These are phyloP conservation scores for Ganoderma leucocontextum DNA, from an alignment of 1,284 basidiomycete species.

Conservation along the genomic window DNA sequence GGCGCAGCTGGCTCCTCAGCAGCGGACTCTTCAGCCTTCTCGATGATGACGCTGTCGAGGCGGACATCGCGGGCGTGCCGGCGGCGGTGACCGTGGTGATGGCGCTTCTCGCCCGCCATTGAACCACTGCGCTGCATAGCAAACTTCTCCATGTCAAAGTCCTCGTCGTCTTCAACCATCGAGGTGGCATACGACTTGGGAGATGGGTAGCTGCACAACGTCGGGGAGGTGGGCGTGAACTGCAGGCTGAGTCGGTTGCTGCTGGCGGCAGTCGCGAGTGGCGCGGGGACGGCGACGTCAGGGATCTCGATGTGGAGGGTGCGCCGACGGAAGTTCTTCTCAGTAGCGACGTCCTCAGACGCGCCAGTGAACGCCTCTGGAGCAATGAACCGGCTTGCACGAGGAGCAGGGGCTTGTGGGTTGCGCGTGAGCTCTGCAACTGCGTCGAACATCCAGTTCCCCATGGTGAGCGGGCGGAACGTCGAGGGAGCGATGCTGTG, in stretches of 20 bases:
- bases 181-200: conserved; percentile 39
- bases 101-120: conserved; percentile 29
- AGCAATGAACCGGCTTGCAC: conserved; percentile 49
- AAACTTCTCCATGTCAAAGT: conserved; percentile 44
- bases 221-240: conserved; percentile 62
- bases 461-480: conserved; percentile 51
- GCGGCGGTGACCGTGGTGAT: conserved; percentile 41
- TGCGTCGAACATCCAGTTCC: conserved; percentile 83
- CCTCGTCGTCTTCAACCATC: conserved; percentile 46
- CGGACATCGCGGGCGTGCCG: conserved; percentile 51
- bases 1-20: conserved; percentile 30
- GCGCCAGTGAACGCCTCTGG: conserved; percentile 43
- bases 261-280: conserved; percentile 31
- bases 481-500: conserved; percentile 46
- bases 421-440: conserved; percentile 67
- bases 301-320: conserved; percentile 46
- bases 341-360: conserved; percentile 24
- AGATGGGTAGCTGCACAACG: conserved; percentile 43
- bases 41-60: conserved; percentile 47
- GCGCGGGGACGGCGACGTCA: conserved; percentile 35
- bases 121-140: conserved; percentile 36
- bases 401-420: conserved; percentile 37
- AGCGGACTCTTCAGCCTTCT: conserved; percentile 31
- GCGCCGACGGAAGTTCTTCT: conserved; percentile 37
- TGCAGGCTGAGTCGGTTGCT: conserved; percentile 62